Conservation (phyloP, 768 basidiomycete genomes). For the Podaxis sp. region DNA sequence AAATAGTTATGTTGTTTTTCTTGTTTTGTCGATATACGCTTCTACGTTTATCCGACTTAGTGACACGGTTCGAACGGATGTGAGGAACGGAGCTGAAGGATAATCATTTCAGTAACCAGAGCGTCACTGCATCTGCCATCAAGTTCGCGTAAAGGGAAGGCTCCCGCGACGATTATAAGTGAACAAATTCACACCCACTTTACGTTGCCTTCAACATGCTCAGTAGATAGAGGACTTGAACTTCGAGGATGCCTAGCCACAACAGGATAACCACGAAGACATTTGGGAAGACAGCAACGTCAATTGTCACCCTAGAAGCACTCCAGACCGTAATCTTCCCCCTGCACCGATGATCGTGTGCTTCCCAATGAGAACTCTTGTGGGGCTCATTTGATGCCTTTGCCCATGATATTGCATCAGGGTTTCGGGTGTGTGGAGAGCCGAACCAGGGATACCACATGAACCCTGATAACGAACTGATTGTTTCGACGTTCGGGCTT, state of each 20-base stretch:
- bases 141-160: not conserved
- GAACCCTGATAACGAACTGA: not conserved
- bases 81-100: too few species aligned
- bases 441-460: not conserved
- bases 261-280: not conserved
- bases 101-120: too few species aligned
- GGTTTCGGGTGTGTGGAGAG: not conserved
- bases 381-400: not conserved
- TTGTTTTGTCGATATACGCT: not conserved
- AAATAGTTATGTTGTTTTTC: not conserved
- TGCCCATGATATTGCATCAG: not conserved
- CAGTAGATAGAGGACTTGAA: not conserved
- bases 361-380: not conserved
- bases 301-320: not conserved
- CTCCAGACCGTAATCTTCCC: not conserved
- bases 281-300: not conserved
- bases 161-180: not conserved
- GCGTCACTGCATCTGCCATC: not conserved
- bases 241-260: not conserved
- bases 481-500: constrained; percentile 3
- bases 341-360: not conserved
- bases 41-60: not conserved
- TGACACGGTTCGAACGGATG: too few species aligned
- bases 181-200: not conserved
- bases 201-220: not conserved